Base-by-base conservation (phyloP, 805 yeast species). In the Pichia exigua region DNA sequence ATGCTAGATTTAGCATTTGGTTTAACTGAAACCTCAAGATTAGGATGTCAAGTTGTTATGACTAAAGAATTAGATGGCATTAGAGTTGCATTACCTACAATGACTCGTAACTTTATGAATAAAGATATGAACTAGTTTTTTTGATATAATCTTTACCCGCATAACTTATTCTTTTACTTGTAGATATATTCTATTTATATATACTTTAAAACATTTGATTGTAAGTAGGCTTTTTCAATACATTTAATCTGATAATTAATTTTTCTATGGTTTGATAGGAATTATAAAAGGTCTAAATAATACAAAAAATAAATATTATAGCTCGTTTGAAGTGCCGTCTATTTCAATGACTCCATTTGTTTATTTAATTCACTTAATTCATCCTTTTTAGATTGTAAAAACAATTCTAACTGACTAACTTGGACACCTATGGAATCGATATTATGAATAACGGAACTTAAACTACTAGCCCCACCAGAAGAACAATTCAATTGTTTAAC, bases 1-100 rank as follows among this genome's bases (percentile, higher is more conserved):
- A 94, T 94, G 99, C 76, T 94, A 63, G 99, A 94, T 69, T 76
- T 94, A 64, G 99, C 99, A 0, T 94, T 94, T 65, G 99, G 99
- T 0, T 77, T 94, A 45, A 94, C 98, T 5, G 99, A 94, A 65
- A 94, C 99, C 10, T 88, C 97, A 24, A 79, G 99, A 65, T 74
- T 94, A 59, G 99, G 98, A 0, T 94, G 99, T 68, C 97, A 92
- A 71, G 84, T 94, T 41, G 76, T 76, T 53, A 88, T 94, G 97
- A 71, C 84, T 30, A 90, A 89, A 66, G 95, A 87, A 46, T 72
- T 94, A 51, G 97, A 94, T 65, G 99, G 99, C 0, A 71, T 94
- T 39, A 78, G 98, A 61, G 95, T 94, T 5, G 98, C 98, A 0
- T 75, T 94, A 57, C 99, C 99, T 20, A 92, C 97, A 17, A 88